These are phyloP conservation scores for Candida glaebosa DNA, from an alignment of 805 yeast genomes.

Conservation along the genomic window DNA sequence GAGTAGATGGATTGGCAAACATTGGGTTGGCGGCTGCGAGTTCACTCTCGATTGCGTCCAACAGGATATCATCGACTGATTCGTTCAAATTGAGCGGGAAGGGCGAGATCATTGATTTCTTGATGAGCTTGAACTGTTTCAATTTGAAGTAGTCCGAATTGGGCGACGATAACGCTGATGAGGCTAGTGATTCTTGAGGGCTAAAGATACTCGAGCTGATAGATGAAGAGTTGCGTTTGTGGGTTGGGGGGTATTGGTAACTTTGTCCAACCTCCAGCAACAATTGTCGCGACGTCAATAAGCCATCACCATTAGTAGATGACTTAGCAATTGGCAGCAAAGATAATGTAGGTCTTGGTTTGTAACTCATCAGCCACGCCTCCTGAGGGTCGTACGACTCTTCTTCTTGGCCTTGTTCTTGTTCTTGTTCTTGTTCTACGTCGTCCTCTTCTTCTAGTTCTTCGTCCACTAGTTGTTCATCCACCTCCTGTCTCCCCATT, in stretches of 20 bases:
- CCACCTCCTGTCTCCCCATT: background rate
- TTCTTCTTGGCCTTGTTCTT: background rate
- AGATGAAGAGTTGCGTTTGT: background rate
- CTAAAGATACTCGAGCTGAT: background rate
- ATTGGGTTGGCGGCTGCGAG: background rate
- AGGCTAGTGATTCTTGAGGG: background rate
- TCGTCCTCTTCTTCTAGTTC: background rate
- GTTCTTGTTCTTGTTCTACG: background rate
- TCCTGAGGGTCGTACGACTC: background rate
- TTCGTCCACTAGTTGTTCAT: background rate
- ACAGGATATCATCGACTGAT: background rate
- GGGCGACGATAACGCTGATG: background rate
- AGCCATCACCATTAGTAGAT: background rate
- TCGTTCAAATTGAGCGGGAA: slow-evolving; percentile 4
- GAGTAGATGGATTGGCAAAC: background rate
- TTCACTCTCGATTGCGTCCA: background rate
- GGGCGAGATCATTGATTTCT: slow-evolving; percentile 3
- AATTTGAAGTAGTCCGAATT: background rate
- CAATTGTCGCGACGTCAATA: background rate
- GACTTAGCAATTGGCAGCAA: background rate
- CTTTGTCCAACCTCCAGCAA: background rate
- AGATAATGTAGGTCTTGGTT: too few relatives aligned
- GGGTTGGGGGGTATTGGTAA: background rate
- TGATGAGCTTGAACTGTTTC: slow-evolving; percentile 2
- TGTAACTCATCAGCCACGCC: background rate